Conservation (phyloP, 257 asterid species). For the Petunia secreta region DNA sequence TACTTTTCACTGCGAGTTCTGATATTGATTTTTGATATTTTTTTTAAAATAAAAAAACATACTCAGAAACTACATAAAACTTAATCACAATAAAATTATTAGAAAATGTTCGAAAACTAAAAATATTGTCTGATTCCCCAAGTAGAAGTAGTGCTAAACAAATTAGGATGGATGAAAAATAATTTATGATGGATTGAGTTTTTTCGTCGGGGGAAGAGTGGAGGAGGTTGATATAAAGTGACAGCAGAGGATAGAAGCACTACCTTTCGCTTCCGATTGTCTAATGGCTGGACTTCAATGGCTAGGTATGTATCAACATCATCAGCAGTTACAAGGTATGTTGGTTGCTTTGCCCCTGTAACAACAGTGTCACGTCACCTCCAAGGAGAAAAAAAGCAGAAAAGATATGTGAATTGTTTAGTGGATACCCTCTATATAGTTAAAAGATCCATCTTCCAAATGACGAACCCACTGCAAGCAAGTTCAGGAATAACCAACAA, state of each 20-base stretch:
- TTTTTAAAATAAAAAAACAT: background rate
- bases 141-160: background rate
- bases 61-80: background rate
- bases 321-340: constrained; percentile 91
- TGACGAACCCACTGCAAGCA: constrained; percentile 96
- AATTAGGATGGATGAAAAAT: constrained; percentile 7
- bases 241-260: constrained; percentile 5
- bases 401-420: constrained; percentile 24
- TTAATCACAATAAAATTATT: background rate
- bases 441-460: constrained; percentile 92
- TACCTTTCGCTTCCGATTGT: constrained; percentile 97
- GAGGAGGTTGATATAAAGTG: constrained; percentile 11
- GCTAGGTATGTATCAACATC: constrained; percentile 91
- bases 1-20: background rate
- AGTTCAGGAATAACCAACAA: constrained; percentile 37
- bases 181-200: background rate
- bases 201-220: background rate
- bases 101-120: background rate
- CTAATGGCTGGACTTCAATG: constrained; percentile 97
- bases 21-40: background rate
- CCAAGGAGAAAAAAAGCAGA: constrained; percentile 29
- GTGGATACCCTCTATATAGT: constrained; percentile 78
- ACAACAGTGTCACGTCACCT: constrained; percentile 34
- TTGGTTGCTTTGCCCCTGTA: constrained; percentile 95
- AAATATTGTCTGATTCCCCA: background rate